Conservation (phyloP, 2,329 filamentous ascomycete genomes). For the Cephalotrichum gorgonifer region DNA sequence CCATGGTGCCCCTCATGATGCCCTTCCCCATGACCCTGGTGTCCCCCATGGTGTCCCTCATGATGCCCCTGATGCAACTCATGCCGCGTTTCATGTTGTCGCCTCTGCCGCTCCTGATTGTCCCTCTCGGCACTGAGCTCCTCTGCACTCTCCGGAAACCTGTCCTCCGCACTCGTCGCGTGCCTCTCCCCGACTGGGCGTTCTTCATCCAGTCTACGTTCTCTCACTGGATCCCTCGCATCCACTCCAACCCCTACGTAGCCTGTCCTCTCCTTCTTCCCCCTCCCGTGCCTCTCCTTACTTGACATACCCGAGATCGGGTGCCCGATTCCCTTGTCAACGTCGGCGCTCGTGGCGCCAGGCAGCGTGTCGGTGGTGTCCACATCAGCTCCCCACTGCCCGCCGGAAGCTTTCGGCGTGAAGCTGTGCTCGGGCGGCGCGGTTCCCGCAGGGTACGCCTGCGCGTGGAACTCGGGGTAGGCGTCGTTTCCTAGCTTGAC, state of each 20-base stretch:
- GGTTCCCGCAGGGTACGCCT: conserved; percentile 51
- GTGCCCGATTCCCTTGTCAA: conserved; percentile 32
- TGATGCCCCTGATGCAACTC: too few relatives aligned
- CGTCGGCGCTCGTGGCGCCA: conserved; percentile 28
- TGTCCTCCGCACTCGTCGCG: neutral
- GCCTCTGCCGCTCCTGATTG: neutral
- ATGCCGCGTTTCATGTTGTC: too few relatives aligned
- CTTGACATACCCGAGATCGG: conserved; percentile 31
- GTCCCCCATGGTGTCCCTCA: too few relatives aligned
- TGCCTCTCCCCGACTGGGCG: neutral
- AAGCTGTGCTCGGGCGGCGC: conserved; percentile 40
- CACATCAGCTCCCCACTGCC: too few relatives aligned
- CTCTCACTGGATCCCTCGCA: conserved; percentile 15
- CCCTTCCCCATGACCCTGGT: too few relatives aligned
- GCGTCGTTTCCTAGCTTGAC: conserved; percentile 48
- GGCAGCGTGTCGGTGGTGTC: conserved; percentile 25
- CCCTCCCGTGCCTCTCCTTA: conserved; percentile 25
- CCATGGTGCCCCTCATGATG: too few relatives aligned
- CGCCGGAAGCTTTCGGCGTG: conserved; percentile 22
- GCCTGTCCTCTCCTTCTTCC: conserved; percentile 25
- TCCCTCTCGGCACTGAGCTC: neutral
- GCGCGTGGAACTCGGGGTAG: conserved; percentile 50
- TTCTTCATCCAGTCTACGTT: conserved; percentile 19
- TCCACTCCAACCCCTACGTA: conserved; percentile 27
- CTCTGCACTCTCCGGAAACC: neutral